Percentiles rank a stretch among this genome's conserved stretches.
phyloP scores from a whole-genome alignment of 1,284 basidiomycete genomes.

The Fomitopsis pinicola region DNA sequence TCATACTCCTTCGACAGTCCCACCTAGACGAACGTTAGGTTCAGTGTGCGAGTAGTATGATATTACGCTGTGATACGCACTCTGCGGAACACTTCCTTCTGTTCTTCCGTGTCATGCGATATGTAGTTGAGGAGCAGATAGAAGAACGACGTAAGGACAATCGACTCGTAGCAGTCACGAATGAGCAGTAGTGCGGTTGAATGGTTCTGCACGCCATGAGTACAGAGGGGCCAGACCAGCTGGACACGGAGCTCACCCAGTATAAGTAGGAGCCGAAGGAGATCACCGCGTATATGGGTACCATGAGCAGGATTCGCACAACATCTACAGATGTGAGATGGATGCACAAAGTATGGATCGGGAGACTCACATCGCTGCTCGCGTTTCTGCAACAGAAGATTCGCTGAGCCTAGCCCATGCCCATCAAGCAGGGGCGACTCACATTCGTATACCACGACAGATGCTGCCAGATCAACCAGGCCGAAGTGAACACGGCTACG shows the following conservation, averaged over 20 bases:
- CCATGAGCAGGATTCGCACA: conserved; percentile 74
- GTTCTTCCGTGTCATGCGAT: conserved; percentile 58
- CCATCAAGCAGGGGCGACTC: conserved; percentile 1
- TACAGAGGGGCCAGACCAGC: not conserved
- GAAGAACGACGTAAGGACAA: conserved; percentile 74
- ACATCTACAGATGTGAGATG: conserved; percentile 40
- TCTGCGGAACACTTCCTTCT: conserved; percentile 58
- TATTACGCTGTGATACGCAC: conserved; percentile 1
- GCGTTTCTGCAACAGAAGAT: conserved; percentile 41
- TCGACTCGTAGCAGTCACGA: conserved; percentile 67
- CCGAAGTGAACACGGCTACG: conserved; percentile 49
- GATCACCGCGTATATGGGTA: conserved; percentile 70
- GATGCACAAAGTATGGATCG: no score
- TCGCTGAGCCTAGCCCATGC: conserved; percentile 4
- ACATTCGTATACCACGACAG: conserved; percentile 72
- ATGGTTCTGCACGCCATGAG: conserved; percentile 44
- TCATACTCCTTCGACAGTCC: conserved; percentile 55
- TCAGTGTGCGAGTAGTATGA: not conserved
- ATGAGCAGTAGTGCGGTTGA: conserved; percentile 60
- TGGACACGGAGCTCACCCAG: conserved; percentile 45
- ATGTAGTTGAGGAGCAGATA: conserved; percentile 73
- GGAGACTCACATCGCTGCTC: conserved; percentile 54
- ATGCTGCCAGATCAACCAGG: conserved; percentile 73
- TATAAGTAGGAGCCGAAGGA: conserved; percentile 69
- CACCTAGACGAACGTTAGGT: conserved; percentile 16